Conservation (phyloP, 1,284 basidiomycete species). For the Neonothopanus nambi region DNA sequence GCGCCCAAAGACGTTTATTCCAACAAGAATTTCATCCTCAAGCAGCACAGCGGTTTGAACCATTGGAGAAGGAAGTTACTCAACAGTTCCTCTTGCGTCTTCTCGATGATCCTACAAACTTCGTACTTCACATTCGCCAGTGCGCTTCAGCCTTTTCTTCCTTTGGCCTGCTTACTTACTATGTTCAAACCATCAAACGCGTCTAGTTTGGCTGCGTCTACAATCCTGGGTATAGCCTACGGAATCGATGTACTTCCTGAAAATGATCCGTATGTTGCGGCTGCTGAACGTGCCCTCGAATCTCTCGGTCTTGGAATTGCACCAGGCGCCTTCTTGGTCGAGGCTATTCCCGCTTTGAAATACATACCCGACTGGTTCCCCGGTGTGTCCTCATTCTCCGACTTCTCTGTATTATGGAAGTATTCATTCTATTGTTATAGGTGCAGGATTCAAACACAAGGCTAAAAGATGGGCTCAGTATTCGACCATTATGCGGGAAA, state of each 20-base stretch:
- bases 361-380: constrained; percentile 25
- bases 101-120: constrained; percentile 30
- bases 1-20: constrained; percentile 25
- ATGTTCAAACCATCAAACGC: constrained; percentile 12
- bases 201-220: constrained; percentile 27
- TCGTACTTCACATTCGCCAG: constrained; percentile 33
- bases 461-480: constrained; percentile 16
- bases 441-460: constrained; percentile 19
- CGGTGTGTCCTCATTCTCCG: constrained; percentile 10
- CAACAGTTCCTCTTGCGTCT: constrained; percentile 32
- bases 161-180: not conserved
- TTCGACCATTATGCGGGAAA: constrained; percentile 20
- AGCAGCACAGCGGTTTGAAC: constrained; percentile 22
- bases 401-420: too few relatives aligned
- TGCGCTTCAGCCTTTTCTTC: constrained; percentile 19
- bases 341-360: constrained; percentile 23
- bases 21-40: constrained; percentile 28
- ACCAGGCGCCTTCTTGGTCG: constrained; percentile 24
- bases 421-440: too few relatives aligned
- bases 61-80: constrained; percentile 19
- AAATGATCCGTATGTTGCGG: constrained; percentile 17
- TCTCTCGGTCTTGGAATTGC: constrained; percentile 17
- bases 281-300: constrained; percentile 15
- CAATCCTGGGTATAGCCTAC: constrained; percentile 28
- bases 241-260: constrained; percentile 16